These are phyloP conservation scores for Aspergillus homomorphus DNA, from an alignment of 495 filamentous ascomycete species.

Conservation along the genomic window DNA sequence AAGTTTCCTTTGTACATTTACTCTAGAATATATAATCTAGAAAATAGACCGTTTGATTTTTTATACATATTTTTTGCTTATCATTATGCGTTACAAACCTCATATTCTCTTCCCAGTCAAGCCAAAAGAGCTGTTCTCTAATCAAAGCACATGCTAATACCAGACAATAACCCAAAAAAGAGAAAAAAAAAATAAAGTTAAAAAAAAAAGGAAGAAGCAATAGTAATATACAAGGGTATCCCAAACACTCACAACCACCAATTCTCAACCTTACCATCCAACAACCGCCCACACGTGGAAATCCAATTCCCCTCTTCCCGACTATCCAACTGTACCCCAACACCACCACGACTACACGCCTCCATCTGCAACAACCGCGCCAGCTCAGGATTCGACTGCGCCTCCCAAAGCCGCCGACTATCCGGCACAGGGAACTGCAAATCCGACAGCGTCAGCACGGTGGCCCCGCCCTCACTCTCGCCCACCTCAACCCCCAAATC, in stretches of 20 bases:
- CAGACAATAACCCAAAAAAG: too few species aligned
- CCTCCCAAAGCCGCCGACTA: slow-evolving; percentile 9
- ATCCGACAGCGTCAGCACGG: slow-evolving; percentile 6
- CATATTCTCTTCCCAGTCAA: too few species aligned
- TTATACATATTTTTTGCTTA: too few species aligned
- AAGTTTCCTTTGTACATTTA: too few species aligned
- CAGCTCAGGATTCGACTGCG: slow-evolving; percentile 12
- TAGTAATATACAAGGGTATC: too few species aligned
- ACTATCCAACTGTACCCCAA: not conserved
- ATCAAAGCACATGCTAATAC: too few species aligned
- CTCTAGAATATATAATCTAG: too few species aligned
- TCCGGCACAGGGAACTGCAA: slow-evolving; percentile 8
- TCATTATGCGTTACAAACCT: too few species aligned
- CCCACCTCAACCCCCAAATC: not conserved
- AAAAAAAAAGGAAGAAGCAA: too few species aligned
- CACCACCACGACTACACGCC: not conserved
- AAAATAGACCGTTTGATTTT: too few species aligned
- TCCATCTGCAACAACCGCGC: not conserved
- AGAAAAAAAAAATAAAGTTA: too few species aligned
- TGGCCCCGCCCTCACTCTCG: not conserved
- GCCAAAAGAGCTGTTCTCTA: too few species aligned
- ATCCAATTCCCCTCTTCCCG: slow-evolving; percentile 6
- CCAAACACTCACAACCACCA: not conserved
- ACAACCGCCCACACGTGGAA: not conserved
- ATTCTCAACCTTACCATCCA: not conserved